Percentiles rank a stretch among this genome's conserved stretches.
Evolutionary conservation across 352 stramenopile genomes (phyloP).

Genomic region (Phytophthora chlamydospora): DNA sequence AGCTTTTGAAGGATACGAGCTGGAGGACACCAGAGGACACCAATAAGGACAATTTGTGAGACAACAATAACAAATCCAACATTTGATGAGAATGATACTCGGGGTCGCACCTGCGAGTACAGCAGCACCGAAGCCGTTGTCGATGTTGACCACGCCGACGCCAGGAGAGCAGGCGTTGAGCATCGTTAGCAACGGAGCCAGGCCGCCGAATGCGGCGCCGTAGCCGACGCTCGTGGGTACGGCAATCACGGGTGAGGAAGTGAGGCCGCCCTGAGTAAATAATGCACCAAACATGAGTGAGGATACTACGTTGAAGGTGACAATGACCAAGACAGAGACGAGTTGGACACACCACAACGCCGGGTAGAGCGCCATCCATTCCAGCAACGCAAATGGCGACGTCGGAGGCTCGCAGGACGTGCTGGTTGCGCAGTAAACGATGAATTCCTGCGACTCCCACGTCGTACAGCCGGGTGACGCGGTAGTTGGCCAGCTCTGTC

Average conservation of each 20-base stretch:
- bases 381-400: slow-evolving; percentile 96
- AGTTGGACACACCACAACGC: slow-evolving; percentile 90
- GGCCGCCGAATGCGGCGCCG: slow-evolving; percentile 85
- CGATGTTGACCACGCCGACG: slow-evolving; percentile 99
- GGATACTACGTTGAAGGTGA: neutral
- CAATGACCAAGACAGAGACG: neutral
- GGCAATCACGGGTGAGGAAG: slow-evolving; percentile 83
- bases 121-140: slow-evolving; percentile 98
- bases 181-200: slow-evolving; percentile 97
- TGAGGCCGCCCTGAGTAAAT: slow-evolving; percentile 71
- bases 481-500: slow-evolving; percentile 88
- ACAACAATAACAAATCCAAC: too few species aligned
- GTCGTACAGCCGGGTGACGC: slow-evolving; percentile 90
- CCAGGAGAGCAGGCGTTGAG: slow-evolving; percentile 97
- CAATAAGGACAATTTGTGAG: slow-evolving; percentile 6
- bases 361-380: slow-evolving; percentile 97
- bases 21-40: slow-evolving; percentile 20
- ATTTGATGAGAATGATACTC: slow-evolving; percentile 3
- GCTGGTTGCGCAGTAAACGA: slow-evolving; percentile 88
- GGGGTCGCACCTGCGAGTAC: slow-evolving; percentile 86
- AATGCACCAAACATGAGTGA: slow-evolving; percentile 5
- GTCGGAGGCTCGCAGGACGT: slow-evolving; percentile 85
- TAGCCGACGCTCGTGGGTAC: slow-evolving; percentile 95
- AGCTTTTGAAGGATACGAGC: slow-evolving; percentile 38
- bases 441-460: slow-evolving; percentile 95